Percentiles rank a stretch among this genome's conserved stretches.
Conservation (phyloP, 306 rosid species). For the Quercus berberidifolia region DNA sequence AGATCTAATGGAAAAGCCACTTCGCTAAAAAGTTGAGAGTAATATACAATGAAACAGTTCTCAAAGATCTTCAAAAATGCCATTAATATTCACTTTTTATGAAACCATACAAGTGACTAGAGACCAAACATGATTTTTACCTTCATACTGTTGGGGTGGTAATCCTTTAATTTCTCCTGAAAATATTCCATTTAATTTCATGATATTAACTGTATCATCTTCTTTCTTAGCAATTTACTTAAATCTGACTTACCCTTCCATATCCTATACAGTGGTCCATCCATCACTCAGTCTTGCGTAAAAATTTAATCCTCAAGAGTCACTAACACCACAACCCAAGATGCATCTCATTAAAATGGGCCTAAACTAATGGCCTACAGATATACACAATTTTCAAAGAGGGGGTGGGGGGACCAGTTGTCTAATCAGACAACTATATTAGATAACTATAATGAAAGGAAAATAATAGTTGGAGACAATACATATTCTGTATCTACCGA, state of each 20-base stretch:
- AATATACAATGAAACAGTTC: not conserved
- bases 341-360: not conserved
- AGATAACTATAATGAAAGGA: not conserved
- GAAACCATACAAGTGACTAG: not conserved
- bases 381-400: not conserved
- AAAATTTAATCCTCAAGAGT: constrained; percentile 2
- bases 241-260: constrained; percentile 9
- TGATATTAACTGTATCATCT: constrained; percentile 5
- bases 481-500: not conserved
- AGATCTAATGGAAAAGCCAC: no score
- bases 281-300: constrained; percentile 5
- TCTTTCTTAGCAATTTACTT: constrained; percentile 5
- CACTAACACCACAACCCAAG: not conserved
- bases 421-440: not conserved
- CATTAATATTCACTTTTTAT: not conserved
- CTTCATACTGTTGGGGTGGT: not conserved
- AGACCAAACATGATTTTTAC: constrained; percentile 2
- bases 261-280: constrained; percentile 32
- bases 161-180: not conserved
- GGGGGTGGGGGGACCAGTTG: not conserved
- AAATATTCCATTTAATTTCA: constrained; percentile 19
- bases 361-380: not conserved
- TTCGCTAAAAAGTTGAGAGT: no score
- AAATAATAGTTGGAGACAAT: not conserved
- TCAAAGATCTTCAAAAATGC: not conserved